Conservation (phyloP, 768 basidiomycete genomes). For the Nidularia sp. region DNA sequence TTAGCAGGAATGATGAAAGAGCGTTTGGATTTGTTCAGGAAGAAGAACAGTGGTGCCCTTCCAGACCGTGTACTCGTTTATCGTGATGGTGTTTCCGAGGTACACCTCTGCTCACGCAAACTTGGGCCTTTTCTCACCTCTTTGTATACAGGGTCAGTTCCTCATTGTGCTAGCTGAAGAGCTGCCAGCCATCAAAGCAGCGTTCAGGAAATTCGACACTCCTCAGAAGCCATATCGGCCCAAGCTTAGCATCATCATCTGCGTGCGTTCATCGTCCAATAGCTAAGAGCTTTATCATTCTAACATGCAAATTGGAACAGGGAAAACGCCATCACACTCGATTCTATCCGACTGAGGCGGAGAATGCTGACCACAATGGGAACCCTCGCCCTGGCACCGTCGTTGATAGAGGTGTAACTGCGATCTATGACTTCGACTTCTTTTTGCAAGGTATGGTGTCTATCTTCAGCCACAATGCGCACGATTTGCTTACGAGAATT, state of each 20-base stretch:
- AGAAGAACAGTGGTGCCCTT: constrained; percentile 38
- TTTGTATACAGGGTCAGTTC: constrained; percentile 62
- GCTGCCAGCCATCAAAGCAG: constrained; percentile 55
- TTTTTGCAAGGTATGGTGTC: constrained; percentile 53
- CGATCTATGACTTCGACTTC: constrained; percentile 64
- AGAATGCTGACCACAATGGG: constrained; percentile 55
- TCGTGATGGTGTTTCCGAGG: constrained; percentile 83
- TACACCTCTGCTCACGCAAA: constrained; percentile 24
- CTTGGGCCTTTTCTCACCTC: neutral
- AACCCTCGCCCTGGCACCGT: constrained; percentile 79
- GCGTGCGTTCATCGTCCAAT: constrained; percentile 45
- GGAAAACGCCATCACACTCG: constrained; percentile 54
- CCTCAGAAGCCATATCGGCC: constrained; percentile 42
- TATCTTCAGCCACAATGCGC: neutral
- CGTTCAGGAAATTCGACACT: constrained; percentile 49
- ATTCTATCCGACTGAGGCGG: constrained; percentile 56
- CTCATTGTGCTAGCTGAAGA: constrained; percentile 58
- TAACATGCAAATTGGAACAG: constrained; percentile 7
- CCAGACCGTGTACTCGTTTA: constrained; percentile 71
- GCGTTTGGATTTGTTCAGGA: constrained; percentile 50
- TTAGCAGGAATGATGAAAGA: constrained; percentile 64
- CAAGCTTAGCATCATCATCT: constrained; percentile 67
- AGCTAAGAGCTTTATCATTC: constrained; percentile 12
- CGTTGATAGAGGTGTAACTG: constrained; percentile 74
- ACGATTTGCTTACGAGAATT: neutral